Evolutionary conservation across 148 eudicot species (phyloP), one percentile per base, ranked within the genome.

Genomic region (Camellia lanceoleosa): DNA sequence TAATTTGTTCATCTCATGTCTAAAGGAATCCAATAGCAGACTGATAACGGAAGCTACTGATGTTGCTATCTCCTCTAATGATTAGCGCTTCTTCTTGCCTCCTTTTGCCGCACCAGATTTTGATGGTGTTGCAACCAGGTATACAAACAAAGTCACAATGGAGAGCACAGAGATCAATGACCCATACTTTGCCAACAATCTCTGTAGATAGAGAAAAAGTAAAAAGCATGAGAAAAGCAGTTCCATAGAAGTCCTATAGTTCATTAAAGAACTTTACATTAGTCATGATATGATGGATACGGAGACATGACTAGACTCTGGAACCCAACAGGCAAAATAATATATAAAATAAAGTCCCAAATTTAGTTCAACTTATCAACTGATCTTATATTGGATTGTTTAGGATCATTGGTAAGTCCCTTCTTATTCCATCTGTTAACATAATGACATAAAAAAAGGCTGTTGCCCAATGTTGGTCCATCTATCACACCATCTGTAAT

Each of bases 101-200:
- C 89, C 98, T 86, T 94, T 94, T n/a, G 89, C 90, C 81, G 88
- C 87, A 73, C 87, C 79, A 20, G 91, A 85, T 75, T 86, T 87
- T 20, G 95, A 86, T 65, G 98, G 98, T 80, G 86, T 87, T 64
- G 90, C 90, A 60, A 94, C 85, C 70, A 94, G 85, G 91, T 82
- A 91, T 59, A 94, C 82, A 49, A 94, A 92, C 80, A 94, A 71
- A 44, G 82, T 79, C 80, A 94, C 98, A 6, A 92, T 68, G 18
- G 90, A 83, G 72, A 88, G 80, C 60, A 91, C 97, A 3, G 98
- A 91, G 47, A 92, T 85, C 65, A 90, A 78, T 73, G 97, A 88
- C n/a, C 98, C 98, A 20, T 94, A 94, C 74, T 94, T 89, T n/a
- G 85, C 92, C 89, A 94, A 84, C 85, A 94, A 80, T 71, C 87